Evolutionary conservation across 2,329 filamentous ascomycete species (phyloP), one percentile per base, ranked within the genome.

Genomic region (Nakataea oryzae): DNA sequence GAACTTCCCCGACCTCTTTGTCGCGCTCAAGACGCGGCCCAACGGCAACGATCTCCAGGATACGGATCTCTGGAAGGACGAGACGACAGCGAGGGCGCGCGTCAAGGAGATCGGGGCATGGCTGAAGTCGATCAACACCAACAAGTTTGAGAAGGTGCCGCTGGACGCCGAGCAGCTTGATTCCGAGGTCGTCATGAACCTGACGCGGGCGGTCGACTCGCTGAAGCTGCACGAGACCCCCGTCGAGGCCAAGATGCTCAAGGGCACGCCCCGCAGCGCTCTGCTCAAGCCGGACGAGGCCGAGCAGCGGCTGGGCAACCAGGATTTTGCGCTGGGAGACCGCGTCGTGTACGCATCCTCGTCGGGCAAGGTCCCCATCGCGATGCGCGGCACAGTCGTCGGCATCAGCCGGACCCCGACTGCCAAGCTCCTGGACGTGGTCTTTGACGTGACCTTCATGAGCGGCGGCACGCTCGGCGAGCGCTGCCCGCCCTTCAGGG

Each of bases 381-480:
- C 90, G 47, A 90, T 90, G 61, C 86, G 89, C 61, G 95, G 96
- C 69, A 97, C 95, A 1, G 91, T 99, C n/a, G 88, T 96, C 62
- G 95, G 95, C 47, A 89, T 97, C 71, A 97, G 92, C 64, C 88
- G 91, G 62, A 97, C 93, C 32, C 83, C 92, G 26, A 89, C 90
- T 62, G 88, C 88, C 29, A 84, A 90, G 58, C 81, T 97, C 63
- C 81, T 99, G 50, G 95, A 99, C 72, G 85, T 97, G 63, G 87
- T 99, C 9, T 99, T 96, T 75, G 96, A 99, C 72, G 85, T 86
- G 14, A 89, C 91, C 0, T 99, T 99, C 75, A 97, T 99, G 93
- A 96, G 92, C 70, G 95, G 95, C 65, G 97, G 93, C 1, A 95
- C 90, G 0, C 82, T 99, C 21, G 90, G 91, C 63, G 92, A 93